Evolutionary conservation across 1,284 basidiomycete genomes (phyloP), one percentile per base, ranked within the genome.

Genomic region (Kwoniella shivajii): DNA sequence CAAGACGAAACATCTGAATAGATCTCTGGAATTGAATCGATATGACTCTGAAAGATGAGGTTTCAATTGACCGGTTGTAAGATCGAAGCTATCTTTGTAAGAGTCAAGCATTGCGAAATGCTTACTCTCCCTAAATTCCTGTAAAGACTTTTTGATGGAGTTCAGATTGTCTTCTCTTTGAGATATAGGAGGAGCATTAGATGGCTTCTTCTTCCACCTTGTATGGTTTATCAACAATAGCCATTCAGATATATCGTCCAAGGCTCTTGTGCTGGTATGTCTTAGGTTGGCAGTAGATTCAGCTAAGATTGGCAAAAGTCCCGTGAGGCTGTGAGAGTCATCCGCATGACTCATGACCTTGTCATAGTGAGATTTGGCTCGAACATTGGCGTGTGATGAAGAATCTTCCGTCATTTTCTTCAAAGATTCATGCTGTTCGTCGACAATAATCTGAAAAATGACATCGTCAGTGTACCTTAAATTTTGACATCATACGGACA

Each of bases 281-380:
- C 84, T 81, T 0, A 85, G 72, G 1, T 79, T 76, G 10, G 63
- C 53, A 0, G 84, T 84, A 2, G 80, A 73, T 14, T 74, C 65
- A 10, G 73, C 72, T 54, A 87, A 71, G 11, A 81, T 71, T 1
- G 84, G 83, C 9, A 86, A 65, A 34, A 87, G 73, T 46, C 83
- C 65, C 18, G 63, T 64, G 26, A 68, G 58, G 5, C 37, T 36
- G 16, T 63, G 61, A 1, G 53, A 54, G 0, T 50, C 54, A 22
- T 61, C 51, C 10, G 41, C 38, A 33, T 65, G 39, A 52, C 69
- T 47, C 14, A 67, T 57, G 27, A 59, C 54, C 0, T 42, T n/a
- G 3, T 61, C 55, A 14, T 54, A 16, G 37, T 42, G 45, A 16
- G 49, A 44, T 41, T 64, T 52, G 31, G 43, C 18, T 20, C 56